Base-by-base conservation (phyloP, 2,329 filamentous ascomycete genomes). In the Cryoendolithus antarcticus region DNA sequence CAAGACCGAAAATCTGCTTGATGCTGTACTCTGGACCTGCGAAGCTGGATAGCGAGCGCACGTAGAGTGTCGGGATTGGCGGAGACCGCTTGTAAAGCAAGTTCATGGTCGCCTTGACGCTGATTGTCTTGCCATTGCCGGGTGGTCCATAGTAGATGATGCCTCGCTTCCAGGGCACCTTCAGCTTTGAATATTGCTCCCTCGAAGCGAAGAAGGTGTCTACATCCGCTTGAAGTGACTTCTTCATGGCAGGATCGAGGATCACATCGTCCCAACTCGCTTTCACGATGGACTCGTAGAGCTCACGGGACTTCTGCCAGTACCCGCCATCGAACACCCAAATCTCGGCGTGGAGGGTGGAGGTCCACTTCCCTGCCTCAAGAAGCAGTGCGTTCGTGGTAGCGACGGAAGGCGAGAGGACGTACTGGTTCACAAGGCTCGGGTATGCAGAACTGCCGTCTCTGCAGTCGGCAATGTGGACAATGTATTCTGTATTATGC, bases 1-100 rank as follows among this genome's bases (percentile, higher is more conserved):
- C 80, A 48, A 73, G 75, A 12, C 41, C 37, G 50, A 80, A 79
- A 24, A 79, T 72, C 9, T 57, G 40, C n/a, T 61, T 56, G 41
- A 80, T 70, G 50, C 68, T 56, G 27, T 56, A 57, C 19, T 39
- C 34, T 3, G 37, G 37, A 15, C 37, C 37, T 31, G 31, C 37
- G 21, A 31, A 39, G 11, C 31, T 12, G 11, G 33, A 31, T 32
- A 39, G 21, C 11, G 44, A 44, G 44, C 62, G 62, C 33, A 65
- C 61, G 42, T 64, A 65, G 4, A 65, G 51, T 4, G 60, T 59
- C 10, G 60, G 58, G 30, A 60, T 51, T 1, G 61, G 55, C 7
- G 46, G 41, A 24, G 59, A 50, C 1, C 62, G 55, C 7, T 58
- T 49, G 33, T 19, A 21, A 30, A 62, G 54, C 21, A 66, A 50